Evolutionary conservation across 179 eudicot genomes (phyloP).

Genomic region (Beta lomatogona): DNA sequence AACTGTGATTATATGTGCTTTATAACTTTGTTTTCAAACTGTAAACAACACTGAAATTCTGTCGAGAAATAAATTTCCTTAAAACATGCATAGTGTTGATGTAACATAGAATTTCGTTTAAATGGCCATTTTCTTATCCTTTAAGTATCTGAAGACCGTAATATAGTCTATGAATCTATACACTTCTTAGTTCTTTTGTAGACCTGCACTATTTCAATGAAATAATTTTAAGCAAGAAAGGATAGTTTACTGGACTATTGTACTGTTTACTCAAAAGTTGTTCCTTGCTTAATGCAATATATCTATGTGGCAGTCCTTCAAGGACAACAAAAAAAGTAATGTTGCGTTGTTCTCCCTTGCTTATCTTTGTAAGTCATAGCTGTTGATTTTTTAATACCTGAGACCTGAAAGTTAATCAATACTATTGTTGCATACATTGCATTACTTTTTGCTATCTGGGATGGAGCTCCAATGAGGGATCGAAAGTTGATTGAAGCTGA

Average conservation of each 20-base stretch:
- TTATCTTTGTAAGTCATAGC: background rate
- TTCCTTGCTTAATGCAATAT: background rate
- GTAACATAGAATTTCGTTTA: background rate
- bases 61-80: background rate
- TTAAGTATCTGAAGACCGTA: background rate
- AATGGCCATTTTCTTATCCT: too few relatives aligned
- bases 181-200: background rate
- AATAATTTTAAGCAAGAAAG: background rate
- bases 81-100: background rate
- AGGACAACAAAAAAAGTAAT: background rate
- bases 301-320: background rate
- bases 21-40: background rate
- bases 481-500: constrained; percentile 33
- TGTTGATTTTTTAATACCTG: constrained; percentile 3
- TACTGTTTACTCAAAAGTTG: background rate
- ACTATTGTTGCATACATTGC: constrained; percentile 21
- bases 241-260: background rate
- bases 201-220: background rate
- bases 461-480: constrained; percentile 48
- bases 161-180: background rate
- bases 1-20: background rate
- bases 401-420: constrained; percentile 9
- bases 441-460: constrained; percentile 14
- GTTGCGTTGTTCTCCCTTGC: background rate
- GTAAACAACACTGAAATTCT: background rate